phyloP scores from a whole-genome alignment of 305 asterid species.

The Striga hermonthica region DNA sequence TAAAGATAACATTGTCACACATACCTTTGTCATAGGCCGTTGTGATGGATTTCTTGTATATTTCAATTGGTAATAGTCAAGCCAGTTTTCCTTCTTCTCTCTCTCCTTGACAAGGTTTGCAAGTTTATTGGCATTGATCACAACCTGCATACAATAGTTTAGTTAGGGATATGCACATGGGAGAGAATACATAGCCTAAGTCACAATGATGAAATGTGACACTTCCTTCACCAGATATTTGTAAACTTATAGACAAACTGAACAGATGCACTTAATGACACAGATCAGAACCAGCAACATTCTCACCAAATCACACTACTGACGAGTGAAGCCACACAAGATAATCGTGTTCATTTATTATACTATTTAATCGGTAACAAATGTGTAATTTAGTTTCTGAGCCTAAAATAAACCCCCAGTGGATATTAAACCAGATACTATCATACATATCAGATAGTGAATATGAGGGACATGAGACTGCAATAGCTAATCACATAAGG shows the following conservation, averaged over 20 bases:
- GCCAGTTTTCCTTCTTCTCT: slow-evolving; percentile 78
- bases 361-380: neutral
- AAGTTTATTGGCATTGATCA: slow-evolving; percentile 79
- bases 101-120: slow-evolving; percentile 67
- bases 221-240: neutral
- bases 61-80: slow-evolving; percentile 84
- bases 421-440: neutral
- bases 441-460: slow-evolving; percentile 1
- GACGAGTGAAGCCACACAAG: neutral
- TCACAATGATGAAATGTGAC: slow-evolving; percentile 11
- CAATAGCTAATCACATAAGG: neutral
- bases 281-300: neutral
- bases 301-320: slow-evolving; percentile 1
- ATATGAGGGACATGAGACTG: neutral
- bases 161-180: slow-evolving; percentile 20
- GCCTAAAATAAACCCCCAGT: neutral
- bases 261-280: slow-evolving; percentile 6
- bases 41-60: slow-evolving; percentile 62
- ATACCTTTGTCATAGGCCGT: slow-evolving; percentile 69
- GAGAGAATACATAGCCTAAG: slow-evolving; percentile 1
- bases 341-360: neutral
- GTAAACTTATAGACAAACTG: slow-evolving; percentile 15
- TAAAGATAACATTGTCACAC: slow-evolving; percentile 2
- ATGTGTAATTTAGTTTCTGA: neutral
- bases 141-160: slow-evolving; percentile 53